Evolutionary conservation across 2,329 filamentous ascomycete genomes (phyloP).

Genomic region (Volutella citrinella): DNA sequence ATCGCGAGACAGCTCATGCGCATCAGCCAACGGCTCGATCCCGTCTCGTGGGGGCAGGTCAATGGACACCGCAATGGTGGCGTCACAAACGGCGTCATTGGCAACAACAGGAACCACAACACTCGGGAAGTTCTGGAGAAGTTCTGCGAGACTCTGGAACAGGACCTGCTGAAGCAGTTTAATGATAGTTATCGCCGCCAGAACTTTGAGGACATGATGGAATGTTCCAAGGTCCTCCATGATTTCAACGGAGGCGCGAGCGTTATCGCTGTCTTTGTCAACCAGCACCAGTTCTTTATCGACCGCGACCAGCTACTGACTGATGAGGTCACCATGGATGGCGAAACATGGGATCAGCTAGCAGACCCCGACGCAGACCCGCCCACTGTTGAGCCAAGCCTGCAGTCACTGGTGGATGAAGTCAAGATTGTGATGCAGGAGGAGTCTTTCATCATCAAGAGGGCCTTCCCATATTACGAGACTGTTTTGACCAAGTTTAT

Average conservation of each 20-base stretch:
- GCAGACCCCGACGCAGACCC: constrained; percentile 93
- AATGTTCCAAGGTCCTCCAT: constrained; percentile 88
- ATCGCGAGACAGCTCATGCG: constrained; percentile 91
- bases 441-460: constrained; percentile 94
- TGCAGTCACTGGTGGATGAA: constrained; percentile 91
- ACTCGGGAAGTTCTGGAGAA: constrained; percentile 92
- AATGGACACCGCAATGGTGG: constrained; percentile 56
- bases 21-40: constrained; percentile 88
- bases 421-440: constrained; percentile 95
- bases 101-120: constrained; percentile 51
- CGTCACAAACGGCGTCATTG: constrained; percentile 42
- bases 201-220: constrained; percentile 97
- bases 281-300: constrained; percentile 99
- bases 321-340: constrained; percentile 76
- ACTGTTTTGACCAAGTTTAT: constrained; percentile 91
- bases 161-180: constrained; percentile 92
- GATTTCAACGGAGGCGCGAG: constrained; percentile 96
- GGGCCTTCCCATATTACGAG: constrained; percentile 94
- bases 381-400: constrained; percentile 83
- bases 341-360: constrained; percentile 81
- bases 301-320: constrained; percentile 88
- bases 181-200: constrained; percentile 94
- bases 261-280: constrained; percentile 94
- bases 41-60: constrained; percentile 64
- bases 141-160: constrained; percentile 92